Evolutionary conservation across 2,329 filamentous ascomycete species (phyloP), one percentile per base, ranked within the genome.

Genomic region (Scedosporium minutisporum): DNA sequence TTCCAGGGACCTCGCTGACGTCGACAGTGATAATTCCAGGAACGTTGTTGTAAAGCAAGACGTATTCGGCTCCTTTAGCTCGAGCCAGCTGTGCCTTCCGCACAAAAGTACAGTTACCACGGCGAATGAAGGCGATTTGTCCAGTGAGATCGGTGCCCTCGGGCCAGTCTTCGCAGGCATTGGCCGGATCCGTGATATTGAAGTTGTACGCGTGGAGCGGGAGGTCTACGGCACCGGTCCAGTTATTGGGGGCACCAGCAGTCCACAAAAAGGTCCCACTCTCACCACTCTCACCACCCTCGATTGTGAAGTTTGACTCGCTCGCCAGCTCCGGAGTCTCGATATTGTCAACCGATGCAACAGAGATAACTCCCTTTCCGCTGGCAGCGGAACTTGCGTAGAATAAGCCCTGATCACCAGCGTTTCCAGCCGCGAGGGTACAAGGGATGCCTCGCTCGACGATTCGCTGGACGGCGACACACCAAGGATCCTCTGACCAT

Each of bases 41-140:
- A 4, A 70, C 71, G 65, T 82, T 84, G 76, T 87, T 87, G 72
- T 87, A 88, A 67, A 86, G 75, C 66, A 88, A 72, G 62, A 88
- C 71, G 65, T 87, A 86, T 68, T 81, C 79, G 59, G 83, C 86
- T 10, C 86, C 86, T 58, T 77, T 77, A 6, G 75, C 77, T 2
- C 74, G 79, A 4, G 81, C 81, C 63, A 84, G 82, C 48, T 73
- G 68, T 1, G 78, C 78, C 74, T 88, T 87, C 12, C 76, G 67
- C 2, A 75, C 74, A 64, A 86, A 86, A 0, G 77, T 77, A 70
- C 85, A 88, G 7, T 73, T 78, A 58, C 85, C 85, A 25, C 84
- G 80, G 57, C 82, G 82, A 46, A 88, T 75, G 7, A 88, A 78
- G 3, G 86, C 84, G 44, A 89, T 80, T 59, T 81, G 75, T 25